Percentiles rank a stretch among this genome's conserved stretches.
phyloP scores from a whole-genome alignment of 257 asterid genomes.

The Solanum megistacrolobum region DNA sequence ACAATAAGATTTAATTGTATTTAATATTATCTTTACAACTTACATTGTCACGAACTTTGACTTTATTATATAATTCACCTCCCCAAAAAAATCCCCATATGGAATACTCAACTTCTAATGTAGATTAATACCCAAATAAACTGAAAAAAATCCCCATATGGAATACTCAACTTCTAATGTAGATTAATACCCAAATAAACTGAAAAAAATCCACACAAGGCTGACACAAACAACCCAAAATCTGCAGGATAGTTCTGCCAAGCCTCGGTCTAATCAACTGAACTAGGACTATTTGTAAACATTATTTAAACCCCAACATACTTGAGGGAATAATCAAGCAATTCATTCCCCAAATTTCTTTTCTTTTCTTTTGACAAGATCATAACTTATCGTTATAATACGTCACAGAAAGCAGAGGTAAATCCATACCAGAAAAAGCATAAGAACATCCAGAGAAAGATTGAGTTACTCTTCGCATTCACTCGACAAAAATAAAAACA shows the following conservation, averaged over 20 bases:
- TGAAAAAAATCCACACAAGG: background rate
- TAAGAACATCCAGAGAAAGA: background rate
- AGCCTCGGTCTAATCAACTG: background rate
- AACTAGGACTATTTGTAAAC: background rate
- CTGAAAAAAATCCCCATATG: background rate
- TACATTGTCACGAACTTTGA: background rate
- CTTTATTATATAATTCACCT: background rate
- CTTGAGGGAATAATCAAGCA: background rate
- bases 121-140: background rate
- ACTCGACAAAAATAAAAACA: background rate
- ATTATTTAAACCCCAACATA: background rate
- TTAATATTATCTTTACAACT: background rate
- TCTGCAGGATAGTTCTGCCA: background rate
- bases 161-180: background rate
- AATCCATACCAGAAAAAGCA: background rate
- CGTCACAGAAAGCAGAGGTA: background rate
- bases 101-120: background rate
- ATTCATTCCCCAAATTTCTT: background rate
- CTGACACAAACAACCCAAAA: background rate
- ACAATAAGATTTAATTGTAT: background rate
- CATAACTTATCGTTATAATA: background rate
- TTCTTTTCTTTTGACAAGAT: background rate
- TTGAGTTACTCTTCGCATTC: background rate
- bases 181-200: background rate
- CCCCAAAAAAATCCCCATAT: background rate